These are phyloP conservation scores for Diophrys appendiculata DNA, from an alignment of 73 alveolate genomes.

Conservation along the genomic window DNA sequence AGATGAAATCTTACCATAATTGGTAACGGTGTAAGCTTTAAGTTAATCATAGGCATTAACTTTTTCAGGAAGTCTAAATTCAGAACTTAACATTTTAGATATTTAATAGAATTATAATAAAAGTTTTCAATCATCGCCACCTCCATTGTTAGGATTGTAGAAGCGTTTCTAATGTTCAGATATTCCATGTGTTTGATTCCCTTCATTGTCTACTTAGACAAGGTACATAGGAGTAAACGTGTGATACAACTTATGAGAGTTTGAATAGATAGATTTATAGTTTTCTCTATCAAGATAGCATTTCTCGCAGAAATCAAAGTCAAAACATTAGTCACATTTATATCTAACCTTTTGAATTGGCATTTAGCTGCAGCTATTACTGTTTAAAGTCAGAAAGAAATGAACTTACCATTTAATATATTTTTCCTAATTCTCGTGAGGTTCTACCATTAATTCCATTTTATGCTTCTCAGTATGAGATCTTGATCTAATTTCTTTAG, in stretches of 20 bases:
- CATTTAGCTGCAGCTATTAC: slow-evolving; percentile 52
- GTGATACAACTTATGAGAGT: slow-evolving; percentile 51
- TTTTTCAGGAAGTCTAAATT: not conserved
- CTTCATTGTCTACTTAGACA: not conserved
- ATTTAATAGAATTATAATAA: no score
- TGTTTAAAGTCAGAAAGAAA: slow-evolving; percentile 18
- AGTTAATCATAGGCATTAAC: not conserved
- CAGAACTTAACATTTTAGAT: not conserved
- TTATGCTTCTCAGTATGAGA: slow-evolving; percentile 58
- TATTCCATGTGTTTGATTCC: no score
- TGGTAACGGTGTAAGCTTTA: slow-evolving; percentile 27
- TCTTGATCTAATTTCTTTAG: slow-evolving; percentile 36
- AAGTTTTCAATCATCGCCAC: no score
- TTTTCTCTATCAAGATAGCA: slow-evolving; percentile 44
- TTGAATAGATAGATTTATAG: slow-evolving; percentile 32
- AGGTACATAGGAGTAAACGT: slow-evolving; percentile 39
- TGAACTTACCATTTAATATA: not conserved
- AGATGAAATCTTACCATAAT: not conserved
- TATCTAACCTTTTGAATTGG: slow-evolving; percentile 29
- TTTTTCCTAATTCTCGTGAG: not conserved
- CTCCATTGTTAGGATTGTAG: no score
- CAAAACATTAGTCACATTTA: slow-evolving; percentile 56
- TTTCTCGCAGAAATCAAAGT: slow-evolving; percentile 46
- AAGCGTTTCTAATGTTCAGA: no score
- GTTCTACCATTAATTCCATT: slow-evolving; percentile 50